phyloP scores from a whole-genome alignment of 116 monocot genomes.

The Iris pallida region DNA sequence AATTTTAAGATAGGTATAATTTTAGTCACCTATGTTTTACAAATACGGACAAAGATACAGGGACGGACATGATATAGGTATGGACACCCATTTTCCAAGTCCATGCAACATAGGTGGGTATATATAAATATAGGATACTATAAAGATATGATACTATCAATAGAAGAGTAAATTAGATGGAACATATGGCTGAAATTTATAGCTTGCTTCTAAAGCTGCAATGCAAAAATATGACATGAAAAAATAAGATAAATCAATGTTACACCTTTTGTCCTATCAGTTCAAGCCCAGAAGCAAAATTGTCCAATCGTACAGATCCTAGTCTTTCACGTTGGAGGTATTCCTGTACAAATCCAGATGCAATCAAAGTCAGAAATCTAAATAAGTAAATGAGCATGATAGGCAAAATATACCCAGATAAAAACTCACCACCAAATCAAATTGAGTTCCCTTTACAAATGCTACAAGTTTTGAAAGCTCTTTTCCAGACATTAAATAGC shows the following conservation, averaged over 20 bases:
- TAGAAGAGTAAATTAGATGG: no score
- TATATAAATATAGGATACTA: no score
- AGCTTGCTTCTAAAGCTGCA: no score
- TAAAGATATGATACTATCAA: no score
- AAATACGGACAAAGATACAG: no score
- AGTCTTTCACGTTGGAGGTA: slow-evolving; percentile 91
- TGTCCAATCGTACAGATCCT: slow-evolving; percentile 90
- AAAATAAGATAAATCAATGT: slow-evolving; percentile 6
- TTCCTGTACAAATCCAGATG: slow-evolving; percentile 49
- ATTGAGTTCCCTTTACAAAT: slow-evolving; percentile 99
- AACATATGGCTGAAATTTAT: no score
- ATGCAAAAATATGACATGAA: slow-evolving; percentile 5
- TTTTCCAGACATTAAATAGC: slow-evolving; percentile 97
- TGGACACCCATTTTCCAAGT: no score
- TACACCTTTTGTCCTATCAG: slow-evolving; percentile 93
- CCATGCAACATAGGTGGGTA: no score
- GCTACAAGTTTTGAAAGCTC: slow-evolving; percentile 99
- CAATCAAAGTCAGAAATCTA: slow-evolving; percentile 3
- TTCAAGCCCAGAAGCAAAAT: slow-evolving; percentile 97
- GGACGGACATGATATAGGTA: no score
- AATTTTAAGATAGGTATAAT: no score
- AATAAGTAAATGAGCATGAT: neutral
- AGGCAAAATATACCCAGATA: neutral
- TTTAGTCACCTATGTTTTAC: no score
- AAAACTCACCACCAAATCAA: slow-evolving; percentile 95